phyloP scores from a whole-genome alignment of 768 basidiomycete genomes.

The Kwoniella bestiolae region DNA sequence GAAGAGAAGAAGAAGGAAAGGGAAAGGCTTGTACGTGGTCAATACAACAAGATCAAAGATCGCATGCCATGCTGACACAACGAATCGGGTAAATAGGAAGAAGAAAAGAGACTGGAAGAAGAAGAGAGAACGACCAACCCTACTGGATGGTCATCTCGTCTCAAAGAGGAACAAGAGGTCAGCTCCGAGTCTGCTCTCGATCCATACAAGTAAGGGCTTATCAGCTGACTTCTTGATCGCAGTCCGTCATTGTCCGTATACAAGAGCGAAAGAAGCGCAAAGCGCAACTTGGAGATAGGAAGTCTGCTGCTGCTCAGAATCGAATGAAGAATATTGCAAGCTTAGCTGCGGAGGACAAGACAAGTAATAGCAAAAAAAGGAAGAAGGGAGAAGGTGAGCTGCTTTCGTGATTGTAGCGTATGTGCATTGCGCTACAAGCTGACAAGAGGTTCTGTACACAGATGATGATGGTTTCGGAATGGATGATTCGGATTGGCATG shows the following conservation, averaged over 20 bases:
- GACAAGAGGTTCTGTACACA: background rate
- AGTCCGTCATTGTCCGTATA: conserved; percentile 81
- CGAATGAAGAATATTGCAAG: conserved; percentile 95
- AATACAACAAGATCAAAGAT: background rate
- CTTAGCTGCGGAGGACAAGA: conserved; percentile 79
- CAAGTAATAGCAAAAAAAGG: conserved; percentile 75
- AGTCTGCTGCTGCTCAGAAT: conserved; percentile 91
- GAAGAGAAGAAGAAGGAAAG: conserved; percentile 86
- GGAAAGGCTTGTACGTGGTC: conserved; percentile 58
- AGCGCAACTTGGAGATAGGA: conserved; percentile 83
- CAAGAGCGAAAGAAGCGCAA: conserved; percentile 78
- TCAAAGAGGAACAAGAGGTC: conserved; percentile 82
- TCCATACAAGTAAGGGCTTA: background rate
- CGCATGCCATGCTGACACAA: background rate
- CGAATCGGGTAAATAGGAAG: conserved; percentile 9
- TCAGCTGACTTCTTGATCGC: conserved; percentile 10
- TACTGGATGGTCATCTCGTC: conserved; percentile 71
- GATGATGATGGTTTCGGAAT: conserved; percentile 88
- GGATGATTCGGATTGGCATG: conserved; percentile 95
- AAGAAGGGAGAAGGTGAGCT: conserved; percentile 67
- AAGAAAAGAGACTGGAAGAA: conserved; percentile 63
- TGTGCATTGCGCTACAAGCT: background rate
- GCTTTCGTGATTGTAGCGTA: background rate
- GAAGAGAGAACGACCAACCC: conserved; percentile 76
- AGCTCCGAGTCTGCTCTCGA: conserved; percentile 25